Base-by-base conservation (phyloP, 2,329 filamentous ascomycete genomes). In the Alternaria brassicicola region DNA sequence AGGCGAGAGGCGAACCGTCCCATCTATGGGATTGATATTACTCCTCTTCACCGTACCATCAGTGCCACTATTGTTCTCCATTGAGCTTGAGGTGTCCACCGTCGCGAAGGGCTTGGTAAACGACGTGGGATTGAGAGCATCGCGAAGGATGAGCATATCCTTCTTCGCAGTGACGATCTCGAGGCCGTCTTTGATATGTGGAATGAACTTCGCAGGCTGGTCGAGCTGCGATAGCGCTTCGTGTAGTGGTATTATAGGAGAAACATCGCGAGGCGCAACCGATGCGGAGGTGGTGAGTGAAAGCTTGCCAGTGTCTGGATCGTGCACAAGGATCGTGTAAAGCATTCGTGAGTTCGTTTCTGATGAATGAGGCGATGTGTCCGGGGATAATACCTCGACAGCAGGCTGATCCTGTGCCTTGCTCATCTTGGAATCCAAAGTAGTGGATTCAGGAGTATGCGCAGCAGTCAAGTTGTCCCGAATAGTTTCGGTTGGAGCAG, bases 21-120 rank as follows among this genome's bases (percentile, higher is more conserved):
- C 75, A 36, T 78, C 75, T 13, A 78, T 69, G 3, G 74, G 75
- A n/a, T 77, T 78, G 2, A 74, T 62, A 2, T 25, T 39, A 10
- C 38, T 21, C 42, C 57, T 47, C 21, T 35, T n/a, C 15, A 36
- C 35, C 5, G 12, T 28, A 15, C 3, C 23, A 10, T 39, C 36
- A 6, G 43, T 21, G 3, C 61, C 50, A 8, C 56, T 42, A 7
- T 35, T 15, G 6, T 3, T 51, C 3, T 7, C 31, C 41, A 8
- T 17, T 35, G 35, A 41, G 45, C 26, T 15, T 25, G 57, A n/a
- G 6, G 36, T 57, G 19, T 42, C 50, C 30, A 59, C 48, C 6
- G 54, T 66, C 23, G 36, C 50, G 50, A 48, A 65, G 9, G 50
- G 9, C 4, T 56, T 64, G 26, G 43, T 67, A 8, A 61, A 60